phyloP scores from a whole-genome alignment of 106 monocot species.

The Allium fistulosum region DNA sequence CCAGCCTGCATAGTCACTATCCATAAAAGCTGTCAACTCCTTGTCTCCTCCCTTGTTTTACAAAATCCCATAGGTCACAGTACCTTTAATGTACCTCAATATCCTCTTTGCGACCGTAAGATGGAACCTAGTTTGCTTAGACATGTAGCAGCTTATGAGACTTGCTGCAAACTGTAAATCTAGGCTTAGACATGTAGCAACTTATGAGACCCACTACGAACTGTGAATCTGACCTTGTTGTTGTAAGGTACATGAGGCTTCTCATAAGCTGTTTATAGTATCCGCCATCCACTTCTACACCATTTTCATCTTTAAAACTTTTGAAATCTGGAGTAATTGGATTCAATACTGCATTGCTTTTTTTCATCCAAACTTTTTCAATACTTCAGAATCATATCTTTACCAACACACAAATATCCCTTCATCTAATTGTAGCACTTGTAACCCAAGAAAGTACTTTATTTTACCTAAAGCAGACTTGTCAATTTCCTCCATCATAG shows the following conservation, averaged over 20 bases:
- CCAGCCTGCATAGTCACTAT: not conserved
- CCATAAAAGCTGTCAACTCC: not conserved
- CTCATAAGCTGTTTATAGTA: not conserved
- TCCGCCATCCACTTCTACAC: not conserved
- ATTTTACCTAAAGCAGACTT: not conserved
- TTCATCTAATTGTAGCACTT: not conserved
- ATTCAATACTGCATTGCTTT: not conserved
- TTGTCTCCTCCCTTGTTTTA: not conserved
- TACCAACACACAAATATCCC: not conserved
- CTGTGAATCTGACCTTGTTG: not conserved
- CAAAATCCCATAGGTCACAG: not conserved
- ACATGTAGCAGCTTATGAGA: not conserved
- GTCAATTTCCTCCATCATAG: not conserved
- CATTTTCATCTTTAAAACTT: not conserved
- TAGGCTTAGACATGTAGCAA: not conserved
- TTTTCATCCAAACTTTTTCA: not conserved
- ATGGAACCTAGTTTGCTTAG: not conserved
- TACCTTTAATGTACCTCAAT: not conserved
- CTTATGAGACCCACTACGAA: not conserved
- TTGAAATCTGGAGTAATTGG: not conserved
- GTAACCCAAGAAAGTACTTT: not conserved
- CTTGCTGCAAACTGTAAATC: not conserved
- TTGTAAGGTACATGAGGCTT: not conserved
- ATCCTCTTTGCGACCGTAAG: not conserved
- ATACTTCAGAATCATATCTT: not conserved